Percentiles rank a stretch among this genome's conserved stretches.
phyloP scores from a whole-genome alignment of 2,329 filamentous ascomycete species.

The Aspergillus sojae region DNA sequence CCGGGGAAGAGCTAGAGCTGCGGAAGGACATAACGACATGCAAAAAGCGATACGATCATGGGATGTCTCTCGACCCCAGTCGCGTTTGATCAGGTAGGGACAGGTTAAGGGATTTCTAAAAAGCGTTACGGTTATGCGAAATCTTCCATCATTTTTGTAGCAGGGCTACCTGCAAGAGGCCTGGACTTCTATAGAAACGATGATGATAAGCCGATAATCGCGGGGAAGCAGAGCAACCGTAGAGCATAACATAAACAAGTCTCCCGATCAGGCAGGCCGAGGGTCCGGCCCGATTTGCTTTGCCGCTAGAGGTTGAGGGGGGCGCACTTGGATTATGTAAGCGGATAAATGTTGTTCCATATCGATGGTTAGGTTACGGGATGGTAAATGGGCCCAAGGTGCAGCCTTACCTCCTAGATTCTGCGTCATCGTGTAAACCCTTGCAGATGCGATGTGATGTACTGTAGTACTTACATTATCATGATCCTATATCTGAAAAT shows the following conservation, averaged over 20 bases:
- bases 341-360: conserved; percentile 13
- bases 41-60: conserved; percentile 14
- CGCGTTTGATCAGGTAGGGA: conserved; percentile 13
- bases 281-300: conserved; percentile 7
- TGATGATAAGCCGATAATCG: conserved; percentile 4
- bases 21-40: conserved; percentile 38
- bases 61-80: conserved; percentile 9
- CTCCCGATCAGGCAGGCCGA: conserved; percentile 37
- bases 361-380: background rate
- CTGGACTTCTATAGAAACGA: background rate
- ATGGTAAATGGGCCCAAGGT: background rate
- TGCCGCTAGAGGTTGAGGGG: conserved; percentile 8
- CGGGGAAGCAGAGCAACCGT: conserved; percentile 9
- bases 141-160: background rate
- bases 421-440: background rate
- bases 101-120: background rate
- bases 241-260: conserved; percentile 36
- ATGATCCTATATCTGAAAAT: background rate
- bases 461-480: background rate
- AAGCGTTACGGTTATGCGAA: background rate
- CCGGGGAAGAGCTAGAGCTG: conserved; percentile 45
- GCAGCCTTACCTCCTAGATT: conserved; percentile 4
- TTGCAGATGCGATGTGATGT: background rate
- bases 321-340: conserved; percentile 18
- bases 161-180: background rate